Evolutionary conservation across 768 basidiomycete species (phyloP).

Genomic region (Cystobasidiopsis lactophilus): DNA sequence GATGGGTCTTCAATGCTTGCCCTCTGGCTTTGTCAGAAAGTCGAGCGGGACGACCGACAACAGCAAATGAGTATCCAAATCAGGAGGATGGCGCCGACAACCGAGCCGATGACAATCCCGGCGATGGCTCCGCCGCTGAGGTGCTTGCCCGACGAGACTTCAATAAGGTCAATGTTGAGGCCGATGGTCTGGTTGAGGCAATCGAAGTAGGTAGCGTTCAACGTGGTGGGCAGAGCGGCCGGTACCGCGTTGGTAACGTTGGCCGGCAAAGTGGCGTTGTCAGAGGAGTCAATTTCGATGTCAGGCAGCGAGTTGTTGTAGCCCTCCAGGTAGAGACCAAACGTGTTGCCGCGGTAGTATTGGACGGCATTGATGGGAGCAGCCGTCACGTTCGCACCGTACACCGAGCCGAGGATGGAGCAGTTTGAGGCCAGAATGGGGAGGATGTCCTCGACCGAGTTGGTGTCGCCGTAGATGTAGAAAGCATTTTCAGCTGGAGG

Average conservation of each 20-base stretch:
- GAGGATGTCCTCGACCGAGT: conserved; percentile 6
- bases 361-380: conserved; percentile 3
- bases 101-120: too few species aligned
- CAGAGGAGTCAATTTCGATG: conserved; percentile 1
- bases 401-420: background rate
- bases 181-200: conserved; percentile 10
- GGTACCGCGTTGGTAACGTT: conserved; percentile 3
- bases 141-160: too few species aligned
- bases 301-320: conserved; percentile 11
- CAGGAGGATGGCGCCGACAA: too few species aligned
- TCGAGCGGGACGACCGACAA: too few species aligned
- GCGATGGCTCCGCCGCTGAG: too few species aligned
- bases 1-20: too few species aligned
- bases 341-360: conserved; percentile 6
- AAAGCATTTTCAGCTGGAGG: background rate
- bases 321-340: conserved; percentile 5
- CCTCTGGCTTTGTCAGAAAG: too few species aligned
- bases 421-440: conserved; percentile 2
- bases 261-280: background rate
- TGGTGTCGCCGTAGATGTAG: conserved; percentile 9
- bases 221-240: conserved; percentile 3
- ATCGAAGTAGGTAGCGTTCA: conserved; percentile 8
- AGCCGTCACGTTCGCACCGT: conserved; percentile 4
- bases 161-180: conserved; percentile 5
- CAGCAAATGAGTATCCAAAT: too few species aligned